phyloP scores from a whole-genome alignment of 495 filamentous ascomycete species.

The Penicillium flavigenum region DNA sequence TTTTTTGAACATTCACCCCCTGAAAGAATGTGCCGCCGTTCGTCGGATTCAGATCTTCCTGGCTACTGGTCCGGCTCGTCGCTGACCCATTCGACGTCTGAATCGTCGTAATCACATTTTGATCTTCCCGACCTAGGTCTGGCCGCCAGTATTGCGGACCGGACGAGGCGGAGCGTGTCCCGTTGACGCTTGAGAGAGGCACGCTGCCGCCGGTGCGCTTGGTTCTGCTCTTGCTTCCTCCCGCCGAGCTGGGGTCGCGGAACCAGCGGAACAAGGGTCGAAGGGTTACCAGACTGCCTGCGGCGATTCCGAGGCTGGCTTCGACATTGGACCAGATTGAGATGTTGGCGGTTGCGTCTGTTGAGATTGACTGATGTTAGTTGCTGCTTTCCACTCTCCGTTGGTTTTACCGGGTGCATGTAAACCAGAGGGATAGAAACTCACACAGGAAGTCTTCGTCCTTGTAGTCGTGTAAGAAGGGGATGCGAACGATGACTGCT shows the following conservation, averaged over 20 bases:
- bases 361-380: slow-evolving; percentile 12
- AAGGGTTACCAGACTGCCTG: slow-evolving; percentile 49
- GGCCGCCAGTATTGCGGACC: slow-evolving; percentile 36
- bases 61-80: slow-evolving; percentile 38
- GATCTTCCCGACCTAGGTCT: slow-evolving; percentile 31
- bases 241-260: slow-evolving; percentile 33
- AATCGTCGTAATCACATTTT: slow-evolving; percentile 35
- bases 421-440: slow-evolving; percentile 10
- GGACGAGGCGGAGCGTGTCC: slow-evolving; percentile 21
- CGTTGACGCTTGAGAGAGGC: slow-evolving; percentile 37
- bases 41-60: slow-evolving; percentile 40
- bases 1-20: slow-evolving; percentile 44
- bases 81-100: slow-evolving; percentile 25
- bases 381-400: not conserved
- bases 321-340: slow-evolving; percentile 51
- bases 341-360: slow-evolving; percentile 44
- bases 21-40: slow-evolving; percentile 22
- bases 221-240: slow-evolving; percentile 23
- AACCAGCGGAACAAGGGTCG: slow-evolving; percentile 50
- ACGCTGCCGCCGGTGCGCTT: slow-evolving; percentile 33
- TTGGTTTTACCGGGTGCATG: not conserved
- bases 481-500: slow-evolving; percentile 42
- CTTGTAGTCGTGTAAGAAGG: slow-evolving; percentile 34
- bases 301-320: slow-evolving; percentile 46
- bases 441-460: slow-evolving; percentile 34